These are phyloP conservation scores for Cryptosporidium baileyi DNA, from an alignment of 169 alveolate genomes.

Conservation along the genomic window DNA sequence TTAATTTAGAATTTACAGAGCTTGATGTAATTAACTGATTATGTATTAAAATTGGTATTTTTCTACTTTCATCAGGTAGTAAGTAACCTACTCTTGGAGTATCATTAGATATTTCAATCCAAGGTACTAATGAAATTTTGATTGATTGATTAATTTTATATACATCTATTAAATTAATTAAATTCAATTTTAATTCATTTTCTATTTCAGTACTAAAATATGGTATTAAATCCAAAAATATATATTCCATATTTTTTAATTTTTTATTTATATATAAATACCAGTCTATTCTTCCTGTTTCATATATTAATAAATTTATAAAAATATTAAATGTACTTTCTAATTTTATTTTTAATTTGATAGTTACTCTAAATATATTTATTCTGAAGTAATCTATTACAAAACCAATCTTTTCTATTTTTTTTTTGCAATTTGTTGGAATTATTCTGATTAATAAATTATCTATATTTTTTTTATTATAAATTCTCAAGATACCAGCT, in stretches of 20 bases:
- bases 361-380: slow-evolving; percentile 19
- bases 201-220: not conserved
- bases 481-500: not conserved
- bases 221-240: not conserved
- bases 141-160: not conserved
- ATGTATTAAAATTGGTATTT: slow-evolving; percentile 38
- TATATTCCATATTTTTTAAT: not conserved
- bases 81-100: slow-evolving; percentile 40
- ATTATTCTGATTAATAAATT: not conserved
- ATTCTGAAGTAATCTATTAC: not conserved
- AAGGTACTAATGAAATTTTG: slow-evolving; percentile 22
- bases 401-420: not conserved
- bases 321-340: too few relatives aligned
- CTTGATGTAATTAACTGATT: slow-evolving; percentile 34
- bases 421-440: not conserved
- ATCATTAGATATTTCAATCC: slow-evolving; percentile 55
- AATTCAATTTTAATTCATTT: not conserved
- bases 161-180: not conserved
- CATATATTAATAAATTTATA: not conserved
- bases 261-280: not conserved
- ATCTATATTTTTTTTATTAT: not conserved
- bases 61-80: slow-evolving; percentile 33
- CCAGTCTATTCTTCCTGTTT: slow-evolving; percentile 46
- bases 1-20: not conserved
- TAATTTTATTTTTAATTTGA: too few relatives aligned